Conservation (phyloP, 108 stramenopile species). For the Cafeteria roenbergensis region DNA sequence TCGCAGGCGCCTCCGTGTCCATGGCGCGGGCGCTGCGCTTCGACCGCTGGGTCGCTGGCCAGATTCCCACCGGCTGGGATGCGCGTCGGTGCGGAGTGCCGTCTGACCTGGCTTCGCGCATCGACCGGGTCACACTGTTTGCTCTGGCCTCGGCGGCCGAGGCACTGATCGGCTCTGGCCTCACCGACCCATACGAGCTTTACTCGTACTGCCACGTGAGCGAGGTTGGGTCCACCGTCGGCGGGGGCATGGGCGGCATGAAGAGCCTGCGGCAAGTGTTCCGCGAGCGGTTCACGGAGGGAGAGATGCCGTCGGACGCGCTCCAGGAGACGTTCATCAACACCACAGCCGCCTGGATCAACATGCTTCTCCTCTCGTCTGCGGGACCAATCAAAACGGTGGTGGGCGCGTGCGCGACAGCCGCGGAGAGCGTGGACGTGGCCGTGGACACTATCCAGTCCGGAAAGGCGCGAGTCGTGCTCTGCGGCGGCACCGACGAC, state of each 20-base stretch:
- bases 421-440: conserved; percentile 20
- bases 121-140: conserved; percentile 19
- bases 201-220: conserved; percentile 20
- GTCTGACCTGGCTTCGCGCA: conserved; percentile 8
- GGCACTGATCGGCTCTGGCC: conserved; percentile 10
- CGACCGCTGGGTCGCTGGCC: conserved; percentile 18
- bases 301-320: conserved; percentile 14
- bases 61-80: conserved; percentile 24
- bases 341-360: conserved; percentile 19
- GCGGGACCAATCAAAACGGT: conserved; percentile 22
- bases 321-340: conserved; percentile 23
- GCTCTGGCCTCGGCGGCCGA: conserved; percentile 17
- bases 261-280: conserved; percentile 6
- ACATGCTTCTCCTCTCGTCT: conserved; percentile 21
- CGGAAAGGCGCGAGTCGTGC: conserved; percentile 22
- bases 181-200: conserved; percentile 20
- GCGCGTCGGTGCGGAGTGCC: conserved; percentile 14
- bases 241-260: conserved; percentile 22
- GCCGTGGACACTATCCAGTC: conserved; percentile 18
- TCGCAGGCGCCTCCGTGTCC: conserved; percentile 10
- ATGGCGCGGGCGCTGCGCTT: conserved; percentile 11
- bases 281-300: conserved; percentile 6
- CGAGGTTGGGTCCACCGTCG: conserved; percentile 18
- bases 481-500: conserved; percentile 23
- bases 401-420: conserved; percentile 21